Conservation (phyloP, 2,329 filamentous ascomycete species). For the Xylogone sp. region DNA sequence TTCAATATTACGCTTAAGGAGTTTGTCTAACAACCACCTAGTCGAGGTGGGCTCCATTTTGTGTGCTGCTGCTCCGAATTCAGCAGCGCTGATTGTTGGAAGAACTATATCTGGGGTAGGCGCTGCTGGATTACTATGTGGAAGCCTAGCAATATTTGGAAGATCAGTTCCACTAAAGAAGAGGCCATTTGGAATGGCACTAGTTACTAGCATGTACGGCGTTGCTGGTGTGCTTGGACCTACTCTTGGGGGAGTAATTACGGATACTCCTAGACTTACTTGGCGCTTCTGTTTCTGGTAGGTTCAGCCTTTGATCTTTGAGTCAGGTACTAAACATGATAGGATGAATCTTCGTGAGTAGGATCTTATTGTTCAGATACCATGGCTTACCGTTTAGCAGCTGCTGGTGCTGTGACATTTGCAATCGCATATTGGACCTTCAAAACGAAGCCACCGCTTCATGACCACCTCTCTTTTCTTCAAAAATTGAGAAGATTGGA, state of each 20-base stretch:
- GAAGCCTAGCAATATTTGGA: conserved; percentile 37
- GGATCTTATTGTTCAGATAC: conserved; percentile 7
- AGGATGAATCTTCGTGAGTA: conserved; percentile 18
- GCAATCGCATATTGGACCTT: conserved; percentile 35
- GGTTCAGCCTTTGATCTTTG: not conserved
- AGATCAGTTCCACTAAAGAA: conserved; percentile 26
- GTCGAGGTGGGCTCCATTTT: conserved; percentile 25
- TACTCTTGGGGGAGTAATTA: conserved; percentile 28
- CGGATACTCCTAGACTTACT: conserved; percentile 11
- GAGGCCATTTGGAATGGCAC: conserved; percentile 24
- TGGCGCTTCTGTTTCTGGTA: conserved; percentile 14
- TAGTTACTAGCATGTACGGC: conserved; percentile 18
- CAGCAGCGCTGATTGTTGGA: conserved; percentile 27
- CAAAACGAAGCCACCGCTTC: conserved; percentile 19
- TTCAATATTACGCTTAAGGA: not conserved
- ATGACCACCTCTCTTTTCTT: conserved; percentile 29
- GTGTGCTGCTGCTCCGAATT: conserved; percentile 22
- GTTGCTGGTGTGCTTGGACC: conserved; percentile 22
- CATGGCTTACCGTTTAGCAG: not conserved
- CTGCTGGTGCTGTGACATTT: conserved; percentile 30
- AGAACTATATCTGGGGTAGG: conserved; percentile 24
- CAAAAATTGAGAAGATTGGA: conserved; percentile 44
- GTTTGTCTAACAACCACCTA: conserved; percentile 1
- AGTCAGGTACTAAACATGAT: not conserved
- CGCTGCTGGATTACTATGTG: conserved; percentile 25